Percentiles rank a stretch among this genome's conserved stretches.
phyloP scores from a whole-genome alignment of 768 basidiomycete species.

The Postia placenta region DNA sequence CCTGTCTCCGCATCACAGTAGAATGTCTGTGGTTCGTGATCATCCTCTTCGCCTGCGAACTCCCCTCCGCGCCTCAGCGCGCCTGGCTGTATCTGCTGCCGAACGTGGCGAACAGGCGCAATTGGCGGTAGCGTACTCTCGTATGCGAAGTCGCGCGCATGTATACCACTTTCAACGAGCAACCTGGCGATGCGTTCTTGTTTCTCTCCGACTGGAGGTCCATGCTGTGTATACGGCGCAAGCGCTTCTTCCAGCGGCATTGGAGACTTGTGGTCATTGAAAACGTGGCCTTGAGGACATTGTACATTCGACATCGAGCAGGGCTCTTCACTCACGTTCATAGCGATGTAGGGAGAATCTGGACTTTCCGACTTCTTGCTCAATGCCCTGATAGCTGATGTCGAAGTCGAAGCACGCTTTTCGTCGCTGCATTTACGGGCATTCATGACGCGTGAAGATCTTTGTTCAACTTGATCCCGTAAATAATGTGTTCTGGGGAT shows the following conservation, averaged over 20 bases:
- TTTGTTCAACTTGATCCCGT: background rate
- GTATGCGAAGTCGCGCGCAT: slow-evolving; percentile 59
- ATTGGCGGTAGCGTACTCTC: slow-evolving; percentile 62
- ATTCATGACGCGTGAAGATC: background rate
- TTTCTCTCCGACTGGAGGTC: background rate
- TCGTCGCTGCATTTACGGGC: background rate
- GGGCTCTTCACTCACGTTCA: background rate
- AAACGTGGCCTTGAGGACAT: background rate
- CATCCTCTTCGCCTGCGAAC: slow-evolving; percentile 24
- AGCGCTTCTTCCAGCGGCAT: no score
- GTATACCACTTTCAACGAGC: slow-evolving; percentile 30
- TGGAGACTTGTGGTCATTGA: background rate
- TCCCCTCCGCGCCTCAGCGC: slow-evolving; percentile 23
- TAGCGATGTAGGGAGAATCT: background rate
- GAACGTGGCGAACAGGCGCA: slow-evolving; percentile 39
- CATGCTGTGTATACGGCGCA: no score
- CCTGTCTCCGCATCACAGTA: slow-evolving; percentile 11
- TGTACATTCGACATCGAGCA: background rate
- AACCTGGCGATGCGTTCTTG: background rate
- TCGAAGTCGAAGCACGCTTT: background rate
- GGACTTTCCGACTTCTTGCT: background rate
- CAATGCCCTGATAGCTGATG: no score
- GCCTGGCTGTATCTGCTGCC: slow-evolving; percentile 41
- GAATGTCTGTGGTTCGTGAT: slow-evolving; percentile 12
- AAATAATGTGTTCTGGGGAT: background rate